A percentile compares a stretch with the other conserved stretches of the same genome.
Evolutionary conservation across 2,329 filamentous ascomycete species (phyloP).

Genomic region (Lasiodiplodia theobromae): DNA sequence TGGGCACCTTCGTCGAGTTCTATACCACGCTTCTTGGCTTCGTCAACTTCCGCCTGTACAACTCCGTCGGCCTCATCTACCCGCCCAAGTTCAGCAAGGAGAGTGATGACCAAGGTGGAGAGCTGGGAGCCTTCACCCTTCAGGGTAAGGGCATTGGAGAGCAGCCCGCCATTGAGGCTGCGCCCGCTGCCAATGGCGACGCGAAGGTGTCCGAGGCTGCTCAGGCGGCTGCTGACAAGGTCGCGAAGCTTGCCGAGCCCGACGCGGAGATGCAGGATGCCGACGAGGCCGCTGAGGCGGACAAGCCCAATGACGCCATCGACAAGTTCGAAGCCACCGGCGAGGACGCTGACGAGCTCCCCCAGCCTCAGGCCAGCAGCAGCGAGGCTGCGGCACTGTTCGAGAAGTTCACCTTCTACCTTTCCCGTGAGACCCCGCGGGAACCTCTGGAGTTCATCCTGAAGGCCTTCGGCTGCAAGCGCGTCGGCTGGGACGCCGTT

Average conservation of each 20-base stretch:
- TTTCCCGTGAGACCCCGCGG: constrained; percentile 91
- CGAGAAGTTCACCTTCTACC: constrained; percentile 85
- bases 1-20: constrained; percentile 99
- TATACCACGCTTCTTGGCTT: constrained; percentile 97
- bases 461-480: constrained; percentile 92
- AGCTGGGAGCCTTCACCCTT: constrained; percentile 88
- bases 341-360: constrained; percentile 83
- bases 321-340: constrained; percentile 91
- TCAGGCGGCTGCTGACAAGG: constrained; percentile 57
- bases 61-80: constrained; percentile 88
- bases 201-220: constrained; percentile 49
- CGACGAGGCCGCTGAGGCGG: constrained; percentile 42
- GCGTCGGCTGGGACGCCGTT: constrained; percentile 92
- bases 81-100: constrained; percentile 89
- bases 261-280: constrained; percentile 47
- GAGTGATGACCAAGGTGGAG: constrained; percentile 88
- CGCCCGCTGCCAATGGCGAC: constrained; percentile 36
- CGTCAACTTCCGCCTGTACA: constrained; percentile 95
- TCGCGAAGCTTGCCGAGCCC: constrained; percentile 43
- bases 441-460: constrained; percentile 92
- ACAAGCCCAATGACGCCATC: constrained; percentile 59
- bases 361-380: constrained; percentile 74
- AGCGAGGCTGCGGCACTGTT: constrained; percentile 79
- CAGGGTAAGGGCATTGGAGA: constrained; percentile 71
- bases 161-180: constrained; percentile 35